A percentile compares a stretch with the other conserved stretches of the same genome.
Evolutionary conservation across 805 yeast species (phyloP).

Genomic region (Saccharomycopsis fodiens): DNA sequence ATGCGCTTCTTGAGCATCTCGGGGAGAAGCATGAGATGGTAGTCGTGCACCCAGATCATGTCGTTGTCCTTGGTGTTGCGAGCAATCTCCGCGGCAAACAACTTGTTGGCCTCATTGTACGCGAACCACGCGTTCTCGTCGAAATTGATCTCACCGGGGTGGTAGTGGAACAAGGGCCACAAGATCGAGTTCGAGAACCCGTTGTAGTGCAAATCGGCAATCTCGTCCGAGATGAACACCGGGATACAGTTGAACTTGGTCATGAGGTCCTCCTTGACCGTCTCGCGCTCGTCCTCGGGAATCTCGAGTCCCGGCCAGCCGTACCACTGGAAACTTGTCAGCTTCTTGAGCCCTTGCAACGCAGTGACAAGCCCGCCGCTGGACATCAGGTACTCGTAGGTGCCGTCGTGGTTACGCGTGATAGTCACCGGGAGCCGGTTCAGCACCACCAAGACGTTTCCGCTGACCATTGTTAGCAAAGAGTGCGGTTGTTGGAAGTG

Average conservation of each 20-base stretch:
- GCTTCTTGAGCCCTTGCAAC: slow-evolving; percentile 78
- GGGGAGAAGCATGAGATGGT: slow-evolving; percentile 92
- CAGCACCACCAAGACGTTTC: slow-evolving; percentile 85
- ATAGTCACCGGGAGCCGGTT: slow-evolving; percentile 95
- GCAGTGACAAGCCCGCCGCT: slow-evolving; percentile 98
- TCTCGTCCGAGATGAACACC: slow-evolving; percentile 74
- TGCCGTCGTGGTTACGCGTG: slow-evolving; percentile 50
- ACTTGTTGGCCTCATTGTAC: slow-evolving; percentile 82
- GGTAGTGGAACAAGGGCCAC: slow-evolving; percentile 98
- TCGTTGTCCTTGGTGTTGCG: slow-evolving; percentile 71
- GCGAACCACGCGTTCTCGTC: slow-evolving; percentile 99
- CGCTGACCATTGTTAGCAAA: slow-evolving; percentile 28
- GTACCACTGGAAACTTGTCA: slow-evolving; percentile 87
- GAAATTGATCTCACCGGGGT: slow-evolving; percentile 98
- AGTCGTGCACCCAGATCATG: slow-evolving; percentile 96
- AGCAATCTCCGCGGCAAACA: slow-evolving; percentile 71
- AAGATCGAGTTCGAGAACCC: slow-evolving; percentile 91
- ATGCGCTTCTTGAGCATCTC: slow-evolving; percentile 69
- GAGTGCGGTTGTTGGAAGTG: too few species aligned
- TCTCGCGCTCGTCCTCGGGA: slow-evolving; percentile 63
- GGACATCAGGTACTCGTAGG: slow-evolving; percentile 82
- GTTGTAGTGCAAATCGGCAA: slow-evolving; percentile 94
- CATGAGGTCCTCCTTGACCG: slow-evolving; percentile 62
- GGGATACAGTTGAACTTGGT: slow-evolving; percentile 86
- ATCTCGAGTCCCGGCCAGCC: slow-evolving; percentile 97